These are phyloP conservation scores for Pythium dissimile DNA, from an alignment of 352 stramenopile genomes.

Conservation along the genomic window DNA sequence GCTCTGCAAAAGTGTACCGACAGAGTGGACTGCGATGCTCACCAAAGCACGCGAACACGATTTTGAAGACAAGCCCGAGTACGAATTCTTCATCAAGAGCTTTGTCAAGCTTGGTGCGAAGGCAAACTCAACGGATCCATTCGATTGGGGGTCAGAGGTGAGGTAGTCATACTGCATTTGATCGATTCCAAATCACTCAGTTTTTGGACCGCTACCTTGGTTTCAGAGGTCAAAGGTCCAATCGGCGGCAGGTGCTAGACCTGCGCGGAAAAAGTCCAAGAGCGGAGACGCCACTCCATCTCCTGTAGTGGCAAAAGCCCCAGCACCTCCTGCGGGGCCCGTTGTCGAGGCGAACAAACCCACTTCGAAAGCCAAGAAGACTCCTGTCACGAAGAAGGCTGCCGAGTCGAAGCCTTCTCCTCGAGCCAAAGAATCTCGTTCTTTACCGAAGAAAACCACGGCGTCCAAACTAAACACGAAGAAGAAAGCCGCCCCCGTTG, in stretches of 20 bases:
- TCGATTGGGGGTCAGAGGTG: conserved; percentile 42
- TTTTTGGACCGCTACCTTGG: background rate
- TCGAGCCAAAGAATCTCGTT: background rate
- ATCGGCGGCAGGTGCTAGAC: background rate
- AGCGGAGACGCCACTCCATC: conserved; percentile 1
- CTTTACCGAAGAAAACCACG: background rate
- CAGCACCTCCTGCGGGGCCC: background rate
- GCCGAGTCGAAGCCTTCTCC: background rate
- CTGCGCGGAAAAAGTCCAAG: conserved; percentile 23
- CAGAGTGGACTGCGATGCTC: conserved; percentile 61
- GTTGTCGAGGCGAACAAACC: too few relatives aligned
- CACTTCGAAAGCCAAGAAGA: background rate
- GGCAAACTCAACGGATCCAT: conserved; percentile 29
- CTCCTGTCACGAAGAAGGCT: background rate
- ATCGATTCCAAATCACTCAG: background rate
- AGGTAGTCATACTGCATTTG: background rate
- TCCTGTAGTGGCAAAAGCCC: background rate
- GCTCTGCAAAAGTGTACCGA: conserved; percentile 52
- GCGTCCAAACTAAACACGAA: conserved; percentile 7
- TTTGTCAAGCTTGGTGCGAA: conserved; percentile 52
- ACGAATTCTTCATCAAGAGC: conserved; percentile 57
- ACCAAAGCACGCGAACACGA: conserved; percentile 44
- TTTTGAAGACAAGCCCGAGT: conserved; percentile 79
- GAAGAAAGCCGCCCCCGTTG: conserved; percentile 5
- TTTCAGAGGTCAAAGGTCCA: conserved; percentile 5